These are phyloP conservation scores for Claviceps pusilla DNA, from an alignment of 2,329 filamentous ascomycete genomes.

Conservation along the genomic window DNA sequence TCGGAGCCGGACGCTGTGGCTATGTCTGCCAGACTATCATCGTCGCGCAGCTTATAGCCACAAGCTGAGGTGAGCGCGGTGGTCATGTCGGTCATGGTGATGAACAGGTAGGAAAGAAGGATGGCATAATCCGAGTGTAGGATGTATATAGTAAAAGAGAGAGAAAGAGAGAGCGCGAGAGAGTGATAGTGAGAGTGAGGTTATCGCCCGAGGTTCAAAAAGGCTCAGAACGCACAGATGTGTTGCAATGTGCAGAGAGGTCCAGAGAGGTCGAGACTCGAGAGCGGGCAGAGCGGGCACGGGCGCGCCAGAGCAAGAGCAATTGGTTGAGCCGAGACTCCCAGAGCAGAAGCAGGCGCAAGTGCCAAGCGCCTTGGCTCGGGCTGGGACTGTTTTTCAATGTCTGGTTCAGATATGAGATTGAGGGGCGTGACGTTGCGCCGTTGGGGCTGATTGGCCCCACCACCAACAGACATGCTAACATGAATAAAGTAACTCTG, in stretches of 20 bases:
- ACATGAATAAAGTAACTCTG: too few species aligned
- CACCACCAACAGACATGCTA: too few species aligned
- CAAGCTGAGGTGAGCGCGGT: slow-evolving; percentile 25
- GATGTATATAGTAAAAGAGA: neutral
- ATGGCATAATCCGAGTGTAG: neutral
- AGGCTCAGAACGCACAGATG: neutral
- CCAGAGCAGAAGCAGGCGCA: neutral
- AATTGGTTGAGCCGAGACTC: neutral
- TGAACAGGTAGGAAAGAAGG: neutral
- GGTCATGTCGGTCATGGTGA: slow-evolving; percentile 23
- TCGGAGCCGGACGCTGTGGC: slow-evolving; percentile 27
- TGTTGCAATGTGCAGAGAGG: too few species aligned
- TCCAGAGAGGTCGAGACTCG: too few species aligned
- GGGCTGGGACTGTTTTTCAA: neutral
- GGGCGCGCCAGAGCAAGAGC: neutral
- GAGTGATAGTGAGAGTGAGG: neutral
- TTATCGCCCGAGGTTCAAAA: neutral
- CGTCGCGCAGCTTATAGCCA: slow-evolving; percentile 16
- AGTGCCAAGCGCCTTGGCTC: too few species aligned
- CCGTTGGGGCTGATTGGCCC: neutral
- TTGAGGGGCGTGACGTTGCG: neutral
- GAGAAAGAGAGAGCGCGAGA: too few species aligned
- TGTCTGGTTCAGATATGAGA: neutral
- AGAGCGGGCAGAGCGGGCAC: neutral
- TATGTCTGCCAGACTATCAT: slow-evolving; percentile 17